These are phyloP conservation scores for Suillus occidentalis DNA, from an alignment of 768 basidiomycete genomes.

Conservation along the genomic window DNA sequence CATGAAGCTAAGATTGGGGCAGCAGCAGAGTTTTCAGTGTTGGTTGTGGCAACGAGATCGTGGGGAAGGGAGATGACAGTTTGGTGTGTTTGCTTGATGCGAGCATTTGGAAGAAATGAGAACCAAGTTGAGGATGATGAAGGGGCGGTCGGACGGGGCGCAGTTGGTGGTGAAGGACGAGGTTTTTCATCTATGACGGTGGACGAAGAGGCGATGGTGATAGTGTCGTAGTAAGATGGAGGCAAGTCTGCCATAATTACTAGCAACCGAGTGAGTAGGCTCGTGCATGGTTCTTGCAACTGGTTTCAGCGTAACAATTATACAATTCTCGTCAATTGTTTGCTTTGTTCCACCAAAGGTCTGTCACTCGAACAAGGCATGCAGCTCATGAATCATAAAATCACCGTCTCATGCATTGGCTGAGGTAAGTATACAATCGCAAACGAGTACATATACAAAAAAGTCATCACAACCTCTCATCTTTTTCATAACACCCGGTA, in stretches of 20 bases:
- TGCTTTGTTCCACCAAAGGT: too few species aligned
- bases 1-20: constrained; percentile 41
- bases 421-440: neutral
- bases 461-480: neutral
- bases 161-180: neutral
- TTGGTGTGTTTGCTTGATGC: constrained; percentile 46
- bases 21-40: constrained; percentile 46
- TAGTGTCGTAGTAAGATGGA: constrained; percentile 24
- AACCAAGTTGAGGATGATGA: constrained; percentile 15
- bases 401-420: neutral
- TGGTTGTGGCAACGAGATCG: constrained; percentile 47
- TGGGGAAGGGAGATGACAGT: constrained; percentile 57
- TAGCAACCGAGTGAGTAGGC: too few species aligned
- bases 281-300: too few species aligned
- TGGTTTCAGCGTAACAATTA: too few species aligned
- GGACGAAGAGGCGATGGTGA: constrained; percentile 14
- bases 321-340: too few species aligned
- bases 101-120: constrained; percentile 21
- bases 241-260: constrained; percentile 16
- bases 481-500: neutral
- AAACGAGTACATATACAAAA: neutral
- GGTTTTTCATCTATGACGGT: constrained; percentile 17
- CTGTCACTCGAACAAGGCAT: too few species aligned
- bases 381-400: too few species aligned
- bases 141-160: neutral